Conservation (phyloP, 768 basidiomycete species). For the Termitomyces sp. region DNA sequence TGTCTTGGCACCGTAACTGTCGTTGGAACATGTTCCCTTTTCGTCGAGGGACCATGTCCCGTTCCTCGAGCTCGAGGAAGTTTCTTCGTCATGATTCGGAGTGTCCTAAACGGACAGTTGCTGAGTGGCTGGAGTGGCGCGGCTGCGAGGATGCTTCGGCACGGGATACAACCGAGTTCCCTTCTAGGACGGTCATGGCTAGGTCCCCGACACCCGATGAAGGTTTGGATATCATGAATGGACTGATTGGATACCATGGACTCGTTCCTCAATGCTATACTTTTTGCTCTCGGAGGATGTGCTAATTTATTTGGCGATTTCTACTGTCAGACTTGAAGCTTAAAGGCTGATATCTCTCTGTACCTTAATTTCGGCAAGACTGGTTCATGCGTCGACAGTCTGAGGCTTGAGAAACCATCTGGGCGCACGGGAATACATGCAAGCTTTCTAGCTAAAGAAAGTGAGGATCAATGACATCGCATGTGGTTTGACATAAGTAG, state of each 20-base stretch:
- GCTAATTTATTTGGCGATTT: no score
- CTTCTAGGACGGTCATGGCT: not conserved
- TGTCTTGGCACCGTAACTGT: constrained; percentile 43
- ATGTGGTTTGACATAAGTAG: no score
- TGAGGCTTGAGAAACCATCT: no score
- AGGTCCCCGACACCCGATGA: no score
- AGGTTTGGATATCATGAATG: not conserved
- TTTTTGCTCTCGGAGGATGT: no score
- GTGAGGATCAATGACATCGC: no score
- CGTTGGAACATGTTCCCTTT: constrained; percentile 32
- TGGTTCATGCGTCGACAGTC: not conserved
- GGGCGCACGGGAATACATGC: no score
- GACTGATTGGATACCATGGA: not conserved
- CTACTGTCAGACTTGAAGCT: not conserved
- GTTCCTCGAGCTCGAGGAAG: constrained; percentile 41
- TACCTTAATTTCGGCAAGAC: not conserved
- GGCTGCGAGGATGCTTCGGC: constrained; percentile 52
- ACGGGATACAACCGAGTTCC: constrained; percentile 18
- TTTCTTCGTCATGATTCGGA: constrained; percentile 15
- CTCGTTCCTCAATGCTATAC: not conserved
- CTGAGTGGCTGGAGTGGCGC: constrained; percentile 62
- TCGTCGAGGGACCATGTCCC: constrained; percentile 32
- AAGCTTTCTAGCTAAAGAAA: no score
- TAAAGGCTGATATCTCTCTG: no score
- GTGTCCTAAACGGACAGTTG: constrained; percentile 50